These are phyloP conservation scores for Platismatia glauca DNA, from an alignment of 495 filamentous ascomycete species.

Conservation along the genomic window DNA sequence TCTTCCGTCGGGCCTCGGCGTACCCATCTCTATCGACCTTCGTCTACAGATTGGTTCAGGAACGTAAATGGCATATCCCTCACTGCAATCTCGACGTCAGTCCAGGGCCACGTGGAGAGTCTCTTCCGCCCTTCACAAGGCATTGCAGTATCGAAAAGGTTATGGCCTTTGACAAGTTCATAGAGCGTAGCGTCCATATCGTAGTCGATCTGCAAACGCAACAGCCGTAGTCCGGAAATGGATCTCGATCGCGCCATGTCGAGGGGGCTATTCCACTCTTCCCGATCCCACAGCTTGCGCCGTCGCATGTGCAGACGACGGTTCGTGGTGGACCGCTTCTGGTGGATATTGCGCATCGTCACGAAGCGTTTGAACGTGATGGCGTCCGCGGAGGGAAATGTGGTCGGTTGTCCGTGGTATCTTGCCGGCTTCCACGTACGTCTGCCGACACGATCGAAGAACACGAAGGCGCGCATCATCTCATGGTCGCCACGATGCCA, in stretches of 20 bases:
- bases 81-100: not conserved
- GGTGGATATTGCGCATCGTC: not conserved
- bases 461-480: not conserved
- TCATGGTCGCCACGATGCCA: not conserved
- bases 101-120: not conserved
- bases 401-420: not conserved
- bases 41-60: not conserved
- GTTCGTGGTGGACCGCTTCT: not conserved
- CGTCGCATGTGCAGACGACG: not conserved
- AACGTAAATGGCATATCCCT: too few species aligned
- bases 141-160: not conserved
- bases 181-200: not conserved
- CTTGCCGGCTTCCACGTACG: not conserved
- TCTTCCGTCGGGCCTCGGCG: not conserved
- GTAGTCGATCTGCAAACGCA: not conserved
- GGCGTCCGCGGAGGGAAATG: not conserved
- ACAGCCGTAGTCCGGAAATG: not conserved
- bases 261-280: not conserved
- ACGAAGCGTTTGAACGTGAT: not conserved
- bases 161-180: not conserved
- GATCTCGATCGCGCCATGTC: not conserved
- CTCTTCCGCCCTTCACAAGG: not conserved
- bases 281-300: not conserved
- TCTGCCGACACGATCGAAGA: not conserved
- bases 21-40: not conserved